Percentiles rank a stretch among this genome's conserved stretches.
Evolutionary conservation across 441 rosid species (phyloP).

Genomic region (Bruguiera hainesii): DNA sequence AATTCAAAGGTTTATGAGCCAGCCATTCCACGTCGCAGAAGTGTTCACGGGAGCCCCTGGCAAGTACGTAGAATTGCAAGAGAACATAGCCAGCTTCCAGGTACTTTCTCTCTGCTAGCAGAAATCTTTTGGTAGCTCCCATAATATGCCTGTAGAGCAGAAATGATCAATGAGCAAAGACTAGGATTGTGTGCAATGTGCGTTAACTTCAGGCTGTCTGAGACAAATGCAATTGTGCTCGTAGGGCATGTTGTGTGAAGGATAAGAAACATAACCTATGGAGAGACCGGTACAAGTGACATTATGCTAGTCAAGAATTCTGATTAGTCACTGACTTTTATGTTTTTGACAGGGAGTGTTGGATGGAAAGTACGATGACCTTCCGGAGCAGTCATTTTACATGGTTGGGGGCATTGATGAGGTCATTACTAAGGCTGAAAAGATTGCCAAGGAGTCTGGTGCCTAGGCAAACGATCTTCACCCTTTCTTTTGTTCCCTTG

Average conservation of each 20-base stretch:
- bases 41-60: conserved; percentile 98
- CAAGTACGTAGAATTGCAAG: conserved; percentile 92
- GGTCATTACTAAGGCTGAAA: conserved; percentile 91
- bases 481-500: conserved; percentile 18
- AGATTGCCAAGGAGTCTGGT: conserved; percentile 74
- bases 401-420: conserved; percentile 99
- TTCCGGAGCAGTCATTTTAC: conserved; percentile 91
- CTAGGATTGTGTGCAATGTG: too few species aligned
- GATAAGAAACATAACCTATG: too few species aligned
- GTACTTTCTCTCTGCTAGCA: conserved; percentile 22
- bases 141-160: too few species aligned
- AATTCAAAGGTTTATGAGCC: conserved; percentile 92
- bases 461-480: conserved; percentile 24
- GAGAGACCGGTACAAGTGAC: too few species aligned
- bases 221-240: too few species aligned
- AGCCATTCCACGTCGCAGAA: conserved; percentile 98
- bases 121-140: too few species aligned
- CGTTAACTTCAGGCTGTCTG: too few species aligned
- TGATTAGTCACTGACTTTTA: neutral
- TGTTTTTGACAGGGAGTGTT: conserved; percentile 61
- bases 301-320: neutral
- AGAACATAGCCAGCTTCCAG: conserved; percentile 91
- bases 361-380: conserved; percentile 94
- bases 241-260: too few species aligned
- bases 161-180: too few species aligned